These are phyloP conservation scores for Fusarium robinianum DNA, from an alignment of 2,329 filamentous ascomycete genomes.

Conservation along the genomic window DNA sequence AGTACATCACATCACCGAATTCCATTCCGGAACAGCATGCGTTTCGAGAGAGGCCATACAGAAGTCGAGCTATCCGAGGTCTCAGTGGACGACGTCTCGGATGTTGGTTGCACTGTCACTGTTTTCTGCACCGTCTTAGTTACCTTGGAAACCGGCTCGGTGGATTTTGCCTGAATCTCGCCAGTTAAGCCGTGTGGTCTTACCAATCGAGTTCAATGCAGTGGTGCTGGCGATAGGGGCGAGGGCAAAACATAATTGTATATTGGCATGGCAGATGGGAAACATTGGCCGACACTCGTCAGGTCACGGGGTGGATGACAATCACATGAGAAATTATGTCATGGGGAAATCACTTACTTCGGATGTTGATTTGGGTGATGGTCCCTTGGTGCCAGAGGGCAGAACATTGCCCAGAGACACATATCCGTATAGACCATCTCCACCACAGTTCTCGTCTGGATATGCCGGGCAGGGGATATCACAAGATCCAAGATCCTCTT, in stretches of 20 bases:
- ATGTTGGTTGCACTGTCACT: slow-evolving; percentile 32
- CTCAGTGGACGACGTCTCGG: slow-evolving; percentile 30
- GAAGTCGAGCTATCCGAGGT: slow-evolving; percentile 39
- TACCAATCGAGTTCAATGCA: slow-evolving; percentile 25
- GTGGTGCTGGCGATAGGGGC: slow-evolving; percentile 8
- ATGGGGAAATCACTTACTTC: slow-evolving; percentile 36
- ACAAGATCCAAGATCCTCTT: slow-evolving; percentile 55
- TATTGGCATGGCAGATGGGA: slow-evolving; percentile 14
- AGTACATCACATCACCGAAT: slow-evolving; percentile 27
- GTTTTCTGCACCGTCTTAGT: slow-evolving; percentile 45
- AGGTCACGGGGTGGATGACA: slow-evolving; percentile 22
- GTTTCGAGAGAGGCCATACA: slow-evolving; percentile 45
- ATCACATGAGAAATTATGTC: slow-evolving; percentile 25
- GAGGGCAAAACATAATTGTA: slow-evolving; percentile 12
- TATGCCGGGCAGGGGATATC: slow-evolving; percentile 69
- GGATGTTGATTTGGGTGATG: slow-evolving; percentile 31
- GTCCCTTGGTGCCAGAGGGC: slow-evolving; percentile 60
- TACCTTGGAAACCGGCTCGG: slow-evolving; percentile 39
- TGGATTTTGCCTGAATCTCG: slow-evolving; percentile 36
- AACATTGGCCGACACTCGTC: slow-evolving; percentile 30
- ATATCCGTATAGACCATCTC: slow-evolving; percentile 66
- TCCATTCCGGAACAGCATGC: slow-evolving; percentile 19
- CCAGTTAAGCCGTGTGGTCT: slow-evolving; percentile 38
- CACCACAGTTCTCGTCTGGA: slow-evolving; percentile 68
- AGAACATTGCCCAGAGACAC: slow-evolving; percentile 54